phyloP scores from a whole-genome alignment of 805 yeast species.

The Hermanozyma aechmeae region DNA sequence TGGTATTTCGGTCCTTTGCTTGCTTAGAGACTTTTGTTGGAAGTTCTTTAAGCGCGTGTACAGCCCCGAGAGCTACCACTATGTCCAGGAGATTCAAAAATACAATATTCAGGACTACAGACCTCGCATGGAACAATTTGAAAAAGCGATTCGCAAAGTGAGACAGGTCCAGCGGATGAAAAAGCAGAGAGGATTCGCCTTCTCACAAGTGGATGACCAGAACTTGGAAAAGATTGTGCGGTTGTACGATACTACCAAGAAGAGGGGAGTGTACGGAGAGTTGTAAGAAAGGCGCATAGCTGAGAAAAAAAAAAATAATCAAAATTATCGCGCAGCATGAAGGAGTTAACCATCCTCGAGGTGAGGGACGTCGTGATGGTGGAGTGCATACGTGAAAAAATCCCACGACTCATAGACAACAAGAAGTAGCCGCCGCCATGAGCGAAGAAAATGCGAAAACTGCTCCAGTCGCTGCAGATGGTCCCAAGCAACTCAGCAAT shows the following conservation, averaged over 20 bases:
- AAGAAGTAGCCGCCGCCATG: too few relatives aligned
- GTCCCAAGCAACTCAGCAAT: slow-evolving; percentile 52
- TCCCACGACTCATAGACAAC: too few relatives aligned
- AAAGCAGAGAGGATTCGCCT: slow-evolving; percentile 97
- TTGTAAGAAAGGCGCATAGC: slow-evolving; percentile 25
- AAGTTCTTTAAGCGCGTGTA: slow-evolving; percentile 90
- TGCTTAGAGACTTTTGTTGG: slow-evolving; percentile 86
- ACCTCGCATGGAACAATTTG: slow-evolving; percentile 96
- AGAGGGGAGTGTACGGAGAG: slow-evolving; percentile 65
- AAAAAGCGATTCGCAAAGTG: slow-evolving; percentile 91
- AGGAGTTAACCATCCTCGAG: too few relatives aligned
- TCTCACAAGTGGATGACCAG: slow-evolving; percentile 84
- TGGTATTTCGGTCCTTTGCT: slow-evolving; percentile 68
- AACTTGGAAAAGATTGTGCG: slow-evolving; percentile 88
- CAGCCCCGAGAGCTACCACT: slow-evolving; percentile 86
- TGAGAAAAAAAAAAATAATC: too few relatives aligned
- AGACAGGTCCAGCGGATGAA: slow-evolving; percentile 98
- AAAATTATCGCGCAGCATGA: too few relatives aligned
- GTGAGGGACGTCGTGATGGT: too few relatives aligned
- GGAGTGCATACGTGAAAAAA: too few relatives aligned
- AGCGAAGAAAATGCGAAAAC: too few relatives aligned
- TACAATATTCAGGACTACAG: slow-evolving; percentile 86
- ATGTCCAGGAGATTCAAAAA: slow-evolving; percentile 94
- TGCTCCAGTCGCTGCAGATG: too few relatives aligned
- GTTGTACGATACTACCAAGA: slow-evolving; percentile 89